Evolutionary conservation across 2,329 filamentous ascomycete genomes (phyloP).

Genomic region (Fusarium pseudoanthophilum): DNA sequence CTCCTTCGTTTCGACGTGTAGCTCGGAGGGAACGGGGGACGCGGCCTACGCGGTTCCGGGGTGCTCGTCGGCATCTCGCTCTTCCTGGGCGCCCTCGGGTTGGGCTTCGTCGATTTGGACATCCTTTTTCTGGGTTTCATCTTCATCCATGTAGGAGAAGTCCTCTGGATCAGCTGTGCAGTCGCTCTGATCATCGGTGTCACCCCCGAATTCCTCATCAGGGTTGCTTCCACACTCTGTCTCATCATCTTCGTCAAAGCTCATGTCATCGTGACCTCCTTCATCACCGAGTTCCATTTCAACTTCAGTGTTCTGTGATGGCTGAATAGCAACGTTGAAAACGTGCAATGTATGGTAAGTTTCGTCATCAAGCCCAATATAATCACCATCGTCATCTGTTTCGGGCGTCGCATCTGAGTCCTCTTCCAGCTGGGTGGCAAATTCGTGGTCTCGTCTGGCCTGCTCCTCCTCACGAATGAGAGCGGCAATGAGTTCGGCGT

Average conservation of each 20-base stretch:
- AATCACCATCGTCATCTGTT: fast-evolving
- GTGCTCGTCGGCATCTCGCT: background rate
- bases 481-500: fast-evolving
- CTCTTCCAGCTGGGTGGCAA: fast-evolving
- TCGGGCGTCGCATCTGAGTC: fast-evolving
- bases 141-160: background rate
- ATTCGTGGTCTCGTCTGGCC: fast-evolving
- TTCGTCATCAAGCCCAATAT: background rate
- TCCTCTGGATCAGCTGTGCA: fast-evolving
- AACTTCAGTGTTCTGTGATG: fast-evolving
- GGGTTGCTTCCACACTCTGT: fast-evolving
- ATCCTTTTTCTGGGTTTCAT: fast-evolving
- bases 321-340: background rate
- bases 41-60: fast-evolving
- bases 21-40: fast-evolving
- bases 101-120: fast-evolving
- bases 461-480: background rate
- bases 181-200: fast-evolving
- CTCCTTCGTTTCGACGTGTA: background rate
- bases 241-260: fast-evolving
- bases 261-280: fast-evolving
- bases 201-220: fast-evolving
- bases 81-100: background rate
- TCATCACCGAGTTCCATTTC: fast-evolving
- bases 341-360: fast-evolving